Base-by-base conservation (phyloP, 176 grass and related monocot genomes). In the Ananas comosus region DNA sequence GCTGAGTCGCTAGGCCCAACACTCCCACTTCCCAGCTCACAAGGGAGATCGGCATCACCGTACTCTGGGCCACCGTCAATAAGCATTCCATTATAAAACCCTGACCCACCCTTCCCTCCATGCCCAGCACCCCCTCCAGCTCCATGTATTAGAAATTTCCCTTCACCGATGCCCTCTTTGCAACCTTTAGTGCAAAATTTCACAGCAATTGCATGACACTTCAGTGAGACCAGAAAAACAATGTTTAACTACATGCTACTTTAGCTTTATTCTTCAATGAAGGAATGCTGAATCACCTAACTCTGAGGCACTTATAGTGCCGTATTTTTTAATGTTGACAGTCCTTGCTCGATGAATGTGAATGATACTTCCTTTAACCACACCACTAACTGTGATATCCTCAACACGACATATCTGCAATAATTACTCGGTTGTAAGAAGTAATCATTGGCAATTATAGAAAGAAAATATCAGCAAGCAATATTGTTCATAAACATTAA, bases 341-440 rank as follows among this genome's bases (percentile, higher is more conserved):
- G 94, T 97, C 83, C 89, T 97, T 76, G 94, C 94, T 78, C 94
- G 86, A 74, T 97, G 94, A 75, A 97, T 97, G 71, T 97, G 89
- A 72, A 97, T 86, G 75, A 97, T 87, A 81, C 87, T 97, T 71
- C 94, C 94, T 72, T 68, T 89, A 64, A 97, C 70, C 74, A 80
- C 42, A 68, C 94, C 94, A 81, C 82, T 80, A 49, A 97, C 66
- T 68, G 63, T 97, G 80, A 97, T 81, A 56, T 90, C 94, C 77
- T 97, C 94, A 87, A 97, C 94, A 79, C 87, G 83, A 73, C 94
- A 97, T 58, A 97, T 97, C 94, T 97, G 72, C 57, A 83, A 53
- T 70, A 74, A 53, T 23, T 61, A 19, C 56, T n/a, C 16, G 10
- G 56, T 61, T 11, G 7, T 61, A 61, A 18, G 16, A 18, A 61